Percentiles rank a stretch among this genome's conserved stretches.
phyloP scores from a whole-genome alignment of 2,329 filamentous ascomycete genomes.

The Aspergillus calidoustus region DNA sequence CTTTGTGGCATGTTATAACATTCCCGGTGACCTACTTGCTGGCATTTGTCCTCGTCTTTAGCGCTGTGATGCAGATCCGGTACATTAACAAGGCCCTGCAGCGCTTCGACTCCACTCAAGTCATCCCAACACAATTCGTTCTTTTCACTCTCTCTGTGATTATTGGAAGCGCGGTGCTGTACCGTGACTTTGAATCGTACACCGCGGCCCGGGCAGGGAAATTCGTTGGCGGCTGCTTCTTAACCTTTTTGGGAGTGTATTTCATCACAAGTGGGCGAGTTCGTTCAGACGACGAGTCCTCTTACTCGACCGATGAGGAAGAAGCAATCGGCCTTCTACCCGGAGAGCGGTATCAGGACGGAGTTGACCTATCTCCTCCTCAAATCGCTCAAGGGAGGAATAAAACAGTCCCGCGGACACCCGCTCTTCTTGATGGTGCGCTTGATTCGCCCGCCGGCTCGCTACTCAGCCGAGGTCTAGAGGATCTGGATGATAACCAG shows the following conservation, averaged over 20 bases:
- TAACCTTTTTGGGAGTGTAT: slow-evolving; percentile 97
- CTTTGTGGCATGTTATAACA: slow-evolving; percentile 83
- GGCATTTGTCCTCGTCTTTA: slow-evolving; percentile 76
- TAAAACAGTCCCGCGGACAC: slow-evolving; percentile 15
- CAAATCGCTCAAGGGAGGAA: slow-evolving; percentile 27
- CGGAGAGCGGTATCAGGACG: slow-evolving; percentile 44
- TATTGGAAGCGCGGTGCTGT: slow-evolving; percentile 87
- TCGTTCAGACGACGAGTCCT: slow-evolving; percentile 60
- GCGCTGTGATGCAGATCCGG: slow-evolving; percentile 94
- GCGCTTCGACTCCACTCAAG: slow-evolving; percentile 94
- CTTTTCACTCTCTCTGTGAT: slow-evolving; percentile 96
- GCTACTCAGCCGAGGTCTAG: slow-evolving; percentile 37
- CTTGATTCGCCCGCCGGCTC: slow-evolving; percentile 39
- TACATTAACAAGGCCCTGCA: slow-evolving; percentile 92
- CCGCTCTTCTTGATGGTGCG: slow-evolving; percentile 23
- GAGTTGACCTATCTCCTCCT: slow-evolving; percentile 35
- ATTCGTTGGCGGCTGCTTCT: slow-evolving; percentile 84
- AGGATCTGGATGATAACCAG: slow-evolving; percentile 38
- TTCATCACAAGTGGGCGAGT: slow-evolving; percentile 87
- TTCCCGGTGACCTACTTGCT: slow-evolving; percentile 91
- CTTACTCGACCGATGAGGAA: slow-evolving; percentile 70
- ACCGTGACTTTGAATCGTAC: slow-evolving; percentile 90
- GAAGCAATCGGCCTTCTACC: slow-evolving; percentile 50
- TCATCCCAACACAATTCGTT: slow-evolving; percentile 97
- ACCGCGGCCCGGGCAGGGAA: slow-evolving; percentile 74